Conservation (phyloP, 441 rosid species). For the Flueggea neowawraea region DNA sequence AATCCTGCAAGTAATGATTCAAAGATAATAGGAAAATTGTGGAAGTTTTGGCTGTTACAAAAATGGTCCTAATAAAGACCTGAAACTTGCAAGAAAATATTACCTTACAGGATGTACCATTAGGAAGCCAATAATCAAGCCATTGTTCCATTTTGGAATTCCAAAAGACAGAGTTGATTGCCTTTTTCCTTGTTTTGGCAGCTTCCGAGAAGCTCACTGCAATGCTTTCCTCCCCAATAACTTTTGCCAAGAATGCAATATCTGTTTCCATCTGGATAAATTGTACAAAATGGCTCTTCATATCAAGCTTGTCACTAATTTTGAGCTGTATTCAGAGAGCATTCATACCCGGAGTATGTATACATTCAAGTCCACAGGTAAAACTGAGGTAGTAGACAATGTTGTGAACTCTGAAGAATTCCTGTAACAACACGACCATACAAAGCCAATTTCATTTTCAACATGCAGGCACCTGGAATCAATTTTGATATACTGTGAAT, state of each 20-base stretch:
- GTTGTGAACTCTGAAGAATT: constrained; percentile 54
- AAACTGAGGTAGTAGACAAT: constrained; percentile 63
- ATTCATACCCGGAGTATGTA: constrained; percentile 45
- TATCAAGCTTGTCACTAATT: constrained; percentile 5
- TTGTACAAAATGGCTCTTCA: constrained; percentile 9
- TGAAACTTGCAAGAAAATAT: neutral
- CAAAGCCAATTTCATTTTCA: neutral
- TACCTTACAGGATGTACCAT: constrained; percentile 31
- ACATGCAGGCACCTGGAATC: neutral
- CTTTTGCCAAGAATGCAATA: constrained; percentile 65
- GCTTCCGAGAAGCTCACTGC: constrained; percentile 43
- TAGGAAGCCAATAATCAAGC: constrained; percentile 71
- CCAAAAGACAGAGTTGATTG: constrained; percentile 67
- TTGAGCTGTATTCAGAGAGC: constrained; percentile 5
- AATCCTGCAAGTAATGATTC: constrained; percentile 33
- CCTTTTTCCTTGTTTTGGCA: constrained; percentile 57
- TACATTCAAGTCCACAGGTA: constrained; percentile 64
- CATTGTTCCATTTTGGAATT: constrained; percentile 72
- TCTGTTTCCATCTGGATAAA: constrained; percentile 83
- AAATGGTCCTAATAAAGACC: neutral
- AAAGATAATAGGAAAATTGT: neutral
- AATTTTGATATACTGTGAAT: too few species aligned
- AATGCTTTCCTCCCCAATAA: constrained; percentile 38
- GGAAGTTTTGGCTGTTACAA: neutral
- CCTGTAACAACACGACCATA: constrained; percentile 32